These are phyloP conservation scores for Nectriaceae sp. DNA, from an alignment of 2,329 filamentous ascomycete species.

Conservation along the genomic window DNA sequence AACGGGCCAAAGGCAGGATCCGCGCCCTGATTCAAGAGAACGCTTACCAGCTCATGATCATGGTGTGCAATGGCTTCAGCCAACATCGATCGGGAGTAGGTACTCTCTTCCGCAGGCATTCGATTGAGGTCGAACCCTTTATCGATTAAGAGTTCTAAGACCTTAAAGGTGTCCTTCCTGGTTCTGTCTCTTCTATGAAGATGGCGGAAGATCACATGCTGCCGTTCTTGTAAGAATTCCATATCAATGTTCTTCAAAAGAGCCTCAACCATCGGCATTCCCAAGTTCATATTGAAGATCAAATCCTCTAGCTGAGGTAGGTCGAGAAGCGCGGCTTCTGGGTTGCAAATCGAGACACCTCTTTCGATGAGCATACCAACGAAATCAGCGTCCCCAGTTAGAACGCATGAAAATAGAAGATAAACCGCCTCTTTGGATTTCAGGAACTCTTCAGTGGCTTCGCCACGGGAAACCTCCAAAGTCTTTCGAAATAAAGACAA, in stretches of 20 bases:
- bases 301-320: no score
- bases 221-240: no score
- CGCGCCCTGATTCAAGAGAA: conserved; percentile 19
- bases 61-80: conserved; percentile 10
- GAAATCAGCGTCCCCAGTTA: no score
- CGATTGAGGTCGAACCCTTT: conserved; percentile 19
- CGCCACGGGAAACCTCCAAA: conserved; percentile 1
- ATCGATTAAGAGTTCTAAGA: conserved; percentile 10
- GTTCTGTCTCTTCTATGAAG: no score
- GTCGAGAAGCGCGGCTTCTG: no score
- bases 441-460: conserved; percentile 4
- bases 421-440: not conserved
- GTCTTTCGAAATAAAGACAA: conserved; percentile 13
- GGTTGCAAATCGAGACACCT: no score
- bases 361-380: no score
- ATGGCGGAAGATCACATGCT: no score
- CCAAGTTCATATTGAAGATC: no score
- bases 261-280: no score
- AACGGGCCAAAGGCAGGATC: conserved; percentile 13
- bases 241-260: no score
- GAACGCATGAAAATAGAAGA: not conserved
- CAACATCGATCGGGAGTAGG: conserved; percentile 12
- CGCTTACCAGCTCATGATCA: conserved; percentile 8
- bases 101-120: not conserved
- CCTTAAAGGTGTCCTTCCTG: no score